These are phyloP conservation scores for Talaromyces albobiverticillius DNA, from an alignment of 2,329 filamentous ascomycete species.

Conservation along the genomic window DNA sequence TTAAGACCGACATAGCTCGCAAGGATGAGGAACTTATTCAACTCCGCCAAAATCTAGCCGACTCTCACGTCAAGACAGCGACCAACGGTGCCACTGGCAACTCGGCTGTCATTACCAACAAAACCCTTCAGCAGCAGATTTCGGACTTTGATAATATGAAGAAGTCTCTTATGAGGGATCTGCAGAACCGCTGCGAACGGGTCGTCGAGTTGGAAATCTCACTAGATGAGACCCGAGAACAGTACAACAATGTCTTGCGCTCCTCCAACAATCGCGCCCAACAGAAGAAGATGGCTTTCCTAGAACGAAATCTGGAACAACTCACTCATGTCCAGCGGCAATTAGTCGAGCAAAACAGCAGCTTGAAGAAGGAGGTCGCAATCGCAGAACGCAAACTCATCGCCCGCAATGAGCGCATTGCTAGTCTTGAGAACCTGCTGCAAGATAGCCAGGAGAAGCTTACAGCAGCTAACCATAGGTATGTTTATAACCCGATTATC, in stretches of 20 bases:
- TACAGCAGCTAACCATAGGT: constrained; percentile 96
- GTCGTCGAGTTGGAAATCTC: constrained; percentile 98
- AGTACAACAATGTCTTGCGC: constrained; percentile 97
- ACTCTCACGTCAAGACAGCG: constrained; percentile 54
- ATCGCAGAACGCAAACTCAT: constrained; percentile 97
- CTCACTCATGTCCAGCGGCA: constrained; percentile 96
- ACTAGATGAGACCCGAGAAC: constrained; percentile 93
- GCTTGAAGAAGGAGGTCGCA: constrained; percentile 97
- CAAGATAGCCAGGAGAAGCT: constrained; percentile 99
- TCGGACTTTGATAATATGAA: constrained; percentile 99
- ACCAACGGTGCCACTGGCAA: constrained; percentile 55
- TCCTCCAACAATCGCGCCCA: constrained; percentile 97
- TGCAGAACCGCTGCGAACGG: constrained; percentile 96
- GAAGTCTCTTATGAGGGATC: constrained; percentile 97
- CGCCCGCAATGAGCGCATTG: constrained; percentile 93
- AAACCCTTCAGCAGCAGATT: constrained; percentile 95
- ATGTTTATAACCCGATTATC: constrained; percentile 51
- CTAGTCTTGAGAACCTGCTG: constrained; percentile 84
- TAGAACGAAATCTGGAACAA: constrained; percentile 97
- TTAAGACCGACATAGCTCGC: constrained; percentile 71
- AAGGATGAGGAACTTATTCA: constrained; percentile 79
- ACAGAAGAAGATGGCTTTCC: constrained; percentile 99
- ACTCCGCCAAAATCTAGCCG: constrained; percentile 76
- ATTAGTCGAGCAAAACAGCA: constrained; percentile 95
- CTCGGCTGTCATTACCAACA: constrained; percentile 65